A percentile compares a stretch with the other conserved stretches of the same genome.
Evolutionary conservation across 2,329 filamentous ascomycete genomes (phyloP).

Genomic region (Diaporthe citriasiana): DNA sequence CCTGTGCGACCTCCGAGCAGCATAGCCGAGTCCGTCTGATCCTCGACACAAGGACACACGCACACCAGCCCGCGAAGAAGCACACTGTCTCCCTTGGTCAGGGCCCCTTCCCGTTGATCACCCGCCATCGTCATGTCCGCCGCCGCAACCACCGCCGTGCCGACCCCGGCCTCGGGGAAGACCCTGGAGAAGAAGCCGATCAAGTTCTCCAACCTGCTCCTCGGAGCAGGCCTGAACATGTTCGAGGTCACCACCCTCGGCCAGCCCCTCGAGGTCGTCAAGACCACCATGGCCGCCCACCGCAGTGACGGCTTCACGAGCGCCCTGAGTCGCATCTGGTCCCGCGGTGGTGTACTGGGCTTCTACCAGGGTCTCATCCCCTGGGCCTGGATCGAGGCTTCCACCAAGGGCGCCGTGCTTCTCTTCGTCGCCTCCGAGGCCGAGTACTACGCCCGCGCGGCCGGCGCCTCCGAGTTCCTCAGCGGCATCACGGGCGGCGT

Average conservation of each 20-base stretch:
- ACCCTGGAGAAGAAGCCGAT: conserved; percentile 97
- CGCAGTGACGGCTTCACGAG: conserved; percentile 87
- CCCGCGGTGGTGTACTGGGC: conserved; percentile 91
- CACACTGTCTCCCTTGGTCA: conserved; percentile 96
- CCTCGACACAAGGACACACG: conserved; percentile 12
- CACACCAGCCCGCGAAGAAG: conserved; percentile 77
- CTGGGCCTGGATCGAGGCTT: conserved; percentile 99
- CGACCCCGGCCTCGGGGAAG: conserved; percentile 60
- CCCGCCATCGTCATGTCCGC: conserved; percentile 73
- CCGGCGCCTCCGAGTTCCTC: conserved; percentile 88
- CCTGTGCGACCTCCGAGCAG: conserved; percentile 12
- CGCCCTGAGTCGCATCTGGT: conserved; percentile 90
- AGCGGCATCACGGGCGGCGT: conserved; percentile 93
- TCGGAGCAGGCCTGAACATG: conserved; percentile 94
- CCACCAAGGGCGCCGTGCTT: conserved; percentile 98
- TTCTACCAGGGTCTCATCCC: conserved; percentile 99
- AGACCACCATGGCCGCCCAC: conserved; percentile 99
- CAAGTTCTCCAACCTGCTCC: conserved; percentile 99
- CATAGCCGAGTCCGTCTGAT: conserved; percentile 15
- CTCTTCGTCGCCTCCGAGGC: conserved; percentile 99
- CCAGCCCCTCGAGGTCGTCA: conserved; percentile 96
- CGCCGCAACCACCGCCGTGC: conserved; percentile 65
- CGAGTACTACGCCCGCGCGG: conserved; percentile 90
- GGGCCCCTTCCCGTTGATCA: conserved; percentile 73
- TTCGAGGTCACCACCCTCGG: conserved; percentile 82